Evolutionary conservation across 441 rosid species (phyloP), one percentile per base, ranked within the genome.

Genomic region (Mallotus repandus): DNA sequence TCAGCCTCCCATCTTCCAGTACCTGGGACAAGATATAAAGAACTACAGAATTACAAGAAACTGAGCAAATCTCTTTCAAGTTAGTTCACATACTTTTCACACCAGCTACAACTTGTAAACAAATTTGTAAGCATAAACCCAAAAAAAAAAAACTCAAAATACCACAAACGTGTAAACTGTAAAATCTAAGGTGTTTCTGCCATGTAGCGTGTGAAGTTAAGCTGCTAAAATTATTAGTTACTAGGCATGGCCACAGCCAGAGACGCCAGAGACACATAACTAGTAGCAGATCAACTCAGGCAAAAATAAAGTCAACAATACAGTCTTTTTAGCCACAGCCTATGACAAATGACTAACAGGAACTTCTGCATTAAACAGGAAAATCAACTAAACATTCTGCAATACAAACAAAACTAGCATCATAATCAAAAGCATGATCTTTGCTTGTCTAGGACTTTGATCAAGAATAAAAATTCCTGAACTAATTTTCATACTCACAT

Each of bases 1-100:
- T 79, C 65, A 94, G 70, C 75, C 71, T 84, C 76, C 77, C 84
- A 66, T 87, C 86, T 78, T 86, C 94, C 79, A 81, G 73, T 76
- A 94, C 89, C 99, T 92, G 79, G 75, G 18, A 77, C 63, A 71
- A 57, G 49, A 74, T 75, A 70, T 64, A 49, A 69, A 63, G 41
- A 70, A 74, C 69, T 66, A 61, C 19, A 54, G 45, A 64, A 73
- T 66, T 64, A 19, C 32, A 43, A 71, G 59, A 15, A 32, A n/a
- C 15, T 8, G 45, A 73, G 35, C 59, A 56, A 73, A 68, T 70
- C 29, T 71, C 61, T 73, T 60, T 71, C 53, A 57, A 19, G 65
- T 48, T 10, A 32, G 59, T 70, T 14, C 1, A 21, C 14, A 19
- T 15, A 29, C 29, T 62, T 46, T 35, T 59, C 41, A 19, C 41